Evolutionary conservation across 148 eudicot species (phyloP).

Genomic region (Salicornia ramosissima): DNA sequence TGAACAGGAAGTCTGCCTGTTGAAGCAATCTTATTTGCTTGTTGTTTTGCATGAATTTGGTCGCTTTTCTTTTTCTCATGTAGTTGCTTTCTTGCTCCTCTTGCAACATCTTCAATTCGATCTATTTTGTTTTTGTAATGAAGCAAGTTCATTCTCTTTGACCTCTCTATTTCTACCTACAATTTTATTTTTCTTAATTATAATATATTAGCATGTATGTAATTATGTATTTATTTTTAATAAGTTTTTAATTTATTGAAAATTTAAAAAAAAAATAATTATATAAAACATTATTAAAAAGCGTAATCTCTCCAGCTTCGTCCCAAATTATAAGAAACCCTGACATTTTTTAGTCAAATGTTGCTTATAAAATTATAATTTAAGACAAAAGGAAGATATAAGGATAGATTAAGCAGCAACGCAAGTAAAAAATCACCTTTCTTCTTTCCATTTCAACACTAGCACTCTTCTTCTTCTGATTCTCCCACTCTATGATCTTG

Average conservation of each 20-base stretch:
- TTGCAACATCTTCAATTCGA: slow-evolving; percentile 47
- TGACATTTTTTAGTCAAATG: no score
- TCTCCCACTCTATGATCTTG: slow-evolving; percentile 62
- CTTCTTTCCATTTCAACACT: slow-evolving; percentile 44
- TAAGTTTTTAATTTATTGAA: not conserved
- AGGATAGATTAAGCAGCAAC: no score
- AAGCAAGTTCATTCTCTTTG: slow-evolving; percentile 37
- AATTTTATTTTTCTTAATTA: not conserved
- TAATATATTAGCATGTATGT: not conserved
- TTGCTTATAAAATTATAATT: no score
- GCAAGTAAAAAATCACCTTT: slow-evolving; percentile 43
- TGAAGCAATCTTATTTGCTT: slow-evolving; percentile 51
- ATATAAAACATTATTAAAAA: no score
- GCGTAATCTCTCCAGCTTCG: no score
- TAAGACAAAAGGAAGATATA: no score
- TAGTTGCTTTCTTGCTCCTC: slow-evolving; percentile 50
- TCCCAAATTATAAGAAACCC: no score
- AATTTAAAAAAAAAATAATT: no score
- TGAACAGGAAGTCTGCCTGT: slow-evolving; percentile 43
- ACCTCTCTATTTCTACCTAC: slow-evolving; percentile 57
- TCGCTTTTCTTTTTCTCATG: slow-evolving; percentile 62
- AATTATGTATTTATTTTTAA: not conserved
- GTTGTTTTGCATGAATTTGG: slow-evolving; percentile 41
- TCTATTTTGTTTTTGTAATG: slow-evolving; percentile 56
- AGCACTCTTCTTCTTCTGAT: slow-evolving; percentile 54